Evolutionary conservation across 257 asterid species (phyloP).

Genomic region (Solanum bukasovii): DNA sequence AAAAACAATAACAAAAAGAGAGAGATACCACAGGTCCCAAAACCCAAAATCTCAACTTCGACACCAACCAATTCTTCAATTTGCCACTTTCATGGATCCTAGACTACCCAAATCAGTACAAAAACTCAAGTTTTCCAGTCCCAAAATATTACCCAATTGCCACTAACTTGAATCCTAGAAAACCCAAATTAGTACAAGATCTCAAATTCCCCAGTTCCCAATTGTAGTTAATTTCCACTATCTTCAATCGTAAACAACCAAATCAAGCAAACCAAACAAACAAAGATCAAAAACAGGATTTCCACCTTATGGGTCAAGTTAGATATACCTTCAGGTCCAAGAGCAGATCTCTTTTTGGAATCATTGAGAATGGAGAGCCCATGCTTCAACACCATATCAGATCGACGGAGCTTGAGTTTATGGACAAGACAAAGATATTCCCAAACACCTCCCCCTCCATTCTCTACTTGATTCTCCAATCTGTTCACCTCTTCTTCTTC

Average conservation of each 20-base stretch:
- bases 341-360: slow-evolving; percentile 73
- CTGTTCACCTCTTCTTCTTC: slow-evolving; percentile 76
- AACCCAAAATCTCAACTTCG: slow-evolving; percentile 14
- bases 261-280: neutral
- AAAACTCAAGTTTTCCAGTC: neutral
- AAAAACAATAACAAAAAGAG: neutral
- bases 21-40: slow-evolving; percentile 1
- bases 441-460: slow-evolving; percentile 98
- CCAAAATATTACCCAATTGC: neutral
- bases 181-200: neutral
- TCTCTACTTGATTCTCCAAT: slow-evolving; percentile 89
- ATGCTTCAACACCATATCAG: slow-evolving; percentile 67
- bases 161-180: neutral
- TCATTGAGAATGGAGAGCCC: slow-evolving; percentile 63
- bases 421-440: slow-evolving; percentile 84
- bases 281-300: neutral
- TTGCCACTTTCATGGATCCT: neutral
- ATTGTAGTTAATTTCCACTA: neutral
- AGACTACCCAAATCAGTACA: neutral
- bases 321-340: slow-evolving; percentile 71
- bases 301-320: neutral
- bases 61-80: neutral
- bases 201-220: neutral
- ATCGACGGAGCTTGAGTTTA: slow-evolving; percentile 88
- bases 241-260: neutral